Percentiles rank a stretch among this genome's conserved stretches.
Evolutionary conservation across 805 yeast species (phyloP).

Genomic region (Candida rishiriensis): DNA sequence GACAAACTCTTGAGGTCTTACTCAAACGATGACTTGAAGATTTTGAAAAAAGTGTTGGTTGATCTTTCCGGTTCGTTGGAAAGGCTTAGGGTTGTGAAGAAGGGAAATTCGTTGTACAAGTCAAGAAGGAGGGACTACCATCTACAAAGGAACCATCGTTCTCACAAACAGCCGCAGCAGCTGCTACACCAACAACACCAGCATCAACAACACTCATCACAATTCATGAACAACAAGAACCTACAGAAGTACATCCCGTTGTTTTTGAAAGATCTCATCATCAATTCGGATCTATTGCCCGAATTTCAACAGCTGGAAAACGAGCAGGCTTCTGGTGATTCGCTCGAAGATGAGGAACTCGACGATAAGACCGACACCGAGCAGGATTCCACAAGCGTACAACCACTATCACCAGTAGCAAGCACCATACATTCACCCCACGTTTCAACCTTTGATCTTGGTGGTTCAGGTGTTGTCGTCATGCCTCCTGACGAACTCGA

Average conservation of each 20-base stretch:
- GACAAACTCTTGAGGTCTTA: constrained; percentile 18
- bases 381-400: neutral
- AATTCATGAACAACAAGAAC: constrained; percentile 27
- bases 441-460: constrained; percentile 11
- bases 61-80: constrained; percentile 19
- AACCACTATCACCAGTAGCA: too few relatives aligned
- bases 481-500: constrained; percentile 2
- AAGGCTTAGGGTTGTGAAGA: constrained; percentile 3
- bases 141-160: neutral
- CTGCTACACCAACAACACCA: neutral
- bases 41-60: constrained; percentile 14
- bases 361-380: constrained; percentile 4
- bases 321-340: constrained; percentile 2
- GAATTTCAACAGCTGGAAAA: constrained; percentile 10
- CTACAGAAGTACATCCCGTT: constrained; percentile 28
- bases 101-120: neutral
- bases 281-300: constrained; percentile 21
- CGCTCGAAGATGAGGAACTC: constrained; percentile 1
- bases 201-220: constrained; percentile 4
- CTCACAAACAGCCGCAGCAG: neutral
- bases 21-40: constrained; percentile 16
- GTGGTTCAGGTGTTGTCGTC: constrained; percentile 1
- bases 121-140: constrained; percentile 1
- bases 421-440: too few relatives aligned
- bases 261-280: constrained; percentile 24